Percentiles rank a stretch among this genome's conserved stretches.
These are phyloP conservation scores for Neopestalotiopsis rosae DNA, from an alignment of 2,329 filamentous ascomycete species.

Conservation along the genomic window DNA sequence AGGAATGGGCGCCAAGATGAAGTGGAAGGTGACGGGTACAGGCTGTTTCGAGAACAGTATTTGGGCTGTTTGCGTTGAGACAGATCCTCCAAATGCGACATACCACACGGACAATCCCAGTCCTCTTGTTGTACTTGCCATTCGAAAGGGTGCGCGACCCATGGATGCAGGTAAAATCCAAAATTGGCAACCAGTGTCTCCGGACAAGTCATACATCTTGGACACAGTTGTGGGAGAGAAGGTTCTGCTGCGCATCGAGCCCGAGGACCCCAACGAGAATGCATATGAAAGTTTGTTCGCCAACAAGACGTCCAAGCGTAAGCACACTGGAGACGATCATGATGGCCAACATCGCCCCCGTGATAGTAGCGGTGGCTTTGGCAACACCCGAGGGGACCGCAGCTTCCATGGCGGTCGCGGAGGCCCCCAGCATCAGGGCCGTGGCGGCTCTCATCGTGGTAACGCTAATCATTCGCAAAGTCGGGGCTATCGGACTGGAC, in stretches of 20 bases:
- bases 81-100: conserved; percentile 69
- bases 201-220: conserved; percentile 75
- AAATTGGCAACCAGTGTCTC: conserved; percentile 79
- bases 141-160: conserved; percentile 76
- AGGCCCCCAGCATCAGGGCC: conserved; percentile 30
- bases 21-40: conserved; percentile 81
- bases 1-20: conserved; percentile 82
- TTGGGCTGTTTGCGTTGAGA: conserved; percentile 84
- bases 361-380: conserved; percentile 36
- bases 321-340: conserved; percentile 54
- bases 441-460: conserved; percentile 30
- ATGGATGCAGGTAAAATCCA: conserved; percentile 82
- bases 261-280: conserved; percentile 67
- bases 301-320: conserved; percentile 66
- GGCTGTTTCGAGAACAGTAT: conserved; percentile 79
- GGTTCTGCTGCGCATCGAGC: conserved; percentile 79
- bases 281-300: conserved; percentile 68
- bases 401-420: conserved; percentile 50
- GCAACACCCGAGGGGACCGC: conserved; percentile 42
- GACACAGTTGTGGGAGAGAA: conserved; percentile 89
- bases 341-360: conserved; percentile 30
- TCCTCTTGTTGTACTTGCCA: conserved; percentile 82
- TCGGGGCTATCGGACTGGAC: conserved; percentile 44
- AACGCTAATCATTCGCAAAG: conserved; percentile 41
- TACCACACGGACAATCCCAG: conserved; percentile 81